Evolutionary conservation across 192 early-diverging fungal genomes (phyloP).

Genomic region (Bifiguratus adelaidae): DNA sequence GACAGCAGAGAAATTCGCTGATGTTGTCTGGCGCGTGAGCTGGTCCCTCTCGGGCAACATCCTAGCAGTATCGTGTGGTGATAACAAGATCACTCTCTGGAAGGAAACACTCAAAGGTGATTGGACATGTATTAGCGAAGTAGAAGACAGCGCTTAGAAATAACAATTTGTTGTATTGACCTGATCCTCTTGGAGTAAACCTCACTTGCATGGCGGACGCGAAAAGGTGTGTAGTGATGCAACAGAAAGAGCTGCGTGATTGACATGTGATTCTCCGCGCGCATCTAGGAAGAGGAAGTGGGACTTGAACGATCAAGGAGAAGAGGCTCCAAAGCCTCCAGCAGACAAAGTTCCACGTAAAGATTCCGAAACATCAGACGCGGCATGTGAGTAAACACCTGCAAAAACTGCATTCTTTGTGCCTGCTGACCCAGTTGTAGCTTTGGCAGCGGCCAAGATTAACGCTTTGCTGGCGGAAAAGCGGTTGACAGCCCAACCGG

Average conservation of each 20-base stretch:
- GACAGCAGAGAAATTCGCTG: slow-evolving; percentile 70
- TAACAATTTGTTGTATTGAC: no score
- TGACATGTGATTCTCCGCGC: no score
- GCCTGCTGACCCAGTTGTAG: slow-evolving; percentile 1
- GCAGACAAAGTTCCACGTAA: neutral
- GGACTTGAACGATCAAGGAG: slow-evolving; percentile 28
- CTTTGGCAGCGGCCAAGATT: slow-evolving; percentile 36
- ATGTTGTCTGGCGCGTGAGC: slow-evolving; percentile 98
- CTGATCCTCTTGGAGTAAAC: no score
- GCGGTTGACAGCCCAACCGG: slow-evolving; percentile 10
- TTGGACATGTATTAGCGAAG: slow-evolving; percentile 78
- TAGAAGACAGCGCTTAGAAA: no score
- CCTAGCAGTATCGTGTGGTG: slow-evolving; percentile 90
- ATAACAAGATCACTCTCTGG: slow-evolving; percentile 96
- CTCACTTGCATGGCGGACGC: no score
- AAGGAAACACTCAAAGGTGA: slow-evolving; percentile 90
- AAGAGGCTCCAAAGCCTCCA: slow-evolving; percentile 8
- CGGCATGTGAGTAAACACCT: neutral
- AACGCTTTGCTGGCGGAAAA: slow-evolving; percentile 40
- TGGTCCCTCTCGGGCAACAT: slow-evolving; percentile 95
- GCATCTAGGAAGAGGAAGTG: slow-evolving; percentile 30
- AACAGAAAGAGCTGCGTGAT: no score
- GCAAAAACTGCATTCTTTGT: neutral
- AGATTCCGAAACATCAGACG: slow-evolving; percentile 2
- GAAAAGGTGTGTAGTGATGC: no score